Evolutionary conservation across 2,329 filamentous ascomycete genomes (phyloP), one percentile per base, ranked within the genome.

Genomic region (Aspergillus sp.): DNA sequence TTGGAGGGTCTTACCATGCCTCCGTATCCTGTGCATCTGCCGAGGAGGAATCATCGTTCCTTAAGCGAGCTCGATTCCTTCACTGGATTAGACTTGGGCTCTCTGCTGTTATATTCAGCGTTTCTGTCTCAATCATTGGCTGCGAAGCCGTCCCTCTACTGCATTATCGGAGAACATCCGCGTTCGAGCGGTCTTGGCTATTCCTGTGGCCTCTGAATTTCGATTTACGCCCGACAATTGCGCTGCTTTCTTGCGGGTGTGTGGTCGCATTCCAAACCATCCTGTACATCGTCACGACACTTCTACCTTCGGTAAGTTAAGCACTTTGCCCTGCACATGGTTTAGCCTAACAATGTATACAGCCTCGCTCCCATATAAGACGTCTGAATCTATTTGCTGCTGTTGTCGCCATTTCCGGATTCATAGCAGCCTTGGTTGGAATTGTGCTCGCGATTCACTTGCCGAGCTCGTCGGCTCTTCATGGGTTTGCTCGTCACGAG

Each of bases 121-220:
- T 66, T 7, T 69, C 73, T 2, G 59, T 74, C 11, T 69, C 74
- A 2, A 63, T 72, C 11, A 67, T 78, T 32, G 74, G 66, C 16
- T 76, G 74, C 57, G 75, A 78, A 59, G 73, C 69, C 6, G 70
- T 75, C n/a, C 71, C 77, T 22, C 65, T 77, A n/a, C 70, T 68
- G 4, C 72, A 75, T 52, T 79, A 80, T 61, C 71, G 72, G 14
- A 56, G 61, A 14, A 79, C 78, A 4, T 67, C 68, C n/a, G 63
- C 70, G 20, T 77, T 72, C 59, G 67, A 69, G 9, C 61, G 66
- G 22, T 66, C 69, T 16, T 70, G 73, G 47, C 65, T 80, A 6
- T 67, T 71, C 22, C 68, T 80, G 1, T 80, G 78, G 78, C 78
- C 78, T 3, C 56, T 73, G 57, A 75, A 79, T 57, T 63, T 80